Base-by-base conservation (phyloP, 1,139 yeast genomes). In the Wickerhamomyces sp. region DNA sequence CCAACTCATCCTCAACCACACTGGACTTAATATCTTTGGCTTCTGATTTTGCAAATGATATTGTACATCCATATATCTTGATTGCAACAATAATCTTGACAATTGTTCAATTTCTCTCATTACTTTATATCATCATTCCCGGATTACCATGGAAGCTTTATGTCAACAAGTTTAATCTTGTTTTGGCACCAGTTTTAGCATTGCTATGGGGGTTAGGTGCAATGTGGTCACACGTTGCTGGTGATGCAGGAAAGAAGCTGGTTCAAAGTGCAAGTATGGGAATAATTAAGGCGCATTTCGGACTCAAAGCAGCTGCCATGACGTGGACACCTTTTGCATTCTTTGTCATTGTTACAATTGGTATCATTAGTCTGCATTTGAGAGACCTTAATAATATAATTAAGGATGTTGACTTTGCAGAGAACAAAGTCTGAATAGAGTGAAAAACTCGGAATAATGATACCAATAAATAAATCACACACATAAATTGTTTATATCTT, bases 121-220 rank as follows among this genome's bases (percentile, higher is more conserved):
- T 72, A 26, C 54, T 75, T 13, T 81, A 79, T 61, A 59, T 65
- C 7, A 55, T 72, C 2, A 54, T 78, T 13, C 84, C 84, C 0
- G 64, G 70, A 10, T 50, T 77, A 5, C 87, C 88, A 1, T 56
- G 46, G 18, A 75, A 72, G 47, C 15, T 50, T 1, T 31, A 58
- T 9, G 59, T 71, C 6, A 63, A 66, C 30, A 69, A 65, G 42
- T 51, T 68, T 4, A 59, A 69, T 10, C 53, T 76, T 34, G 59
- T 65, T 0, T 48, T 76, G 18, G 63, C 76, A 6, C 63, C 72
- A 0, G 46, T 67, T 0, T 60, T 73, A 42, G 66, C 74, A 27
- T 54, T 82, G 10, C 45, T 81, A 4, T 82, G 89, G 86, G 86
- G 87, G 0, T 63, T 82, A 39, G 89, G 89, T 0, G 73, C 88